Percentiles rank a stretch among this genome's conserved stretches.
These are phyloP conservation scores for Phytophthora crassamura DNA, from an alignment of 352 stramenopile genomes.

Conservation along the genomic window DNA sequence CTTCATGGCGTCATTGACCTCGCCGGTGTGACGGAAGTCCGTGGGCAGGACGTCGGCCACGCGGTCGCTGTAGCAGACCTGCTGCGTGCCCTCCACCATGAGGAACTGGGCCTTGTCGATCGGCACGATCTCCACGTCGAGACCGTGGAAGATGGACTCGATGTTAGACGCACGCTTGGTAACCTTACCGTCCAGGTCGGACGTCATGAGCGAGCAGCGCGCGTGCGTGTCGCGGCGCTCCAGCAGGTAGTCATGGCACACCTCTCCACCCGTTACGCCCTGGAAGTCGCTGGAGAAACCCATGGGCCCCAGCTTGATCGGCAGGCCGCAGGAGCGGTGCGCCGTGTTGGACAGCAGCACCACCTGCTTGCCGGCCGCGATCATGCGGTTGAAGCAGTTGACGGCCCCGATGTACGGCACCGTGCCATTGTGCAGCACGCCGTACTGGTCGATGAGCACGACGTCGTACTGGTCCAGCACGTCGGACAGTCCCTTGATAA, in stretches of 20 bases:
- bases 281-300: constrained; percentile 73
- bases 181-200: constrained; percentile 40
- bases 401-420: constrained; percentile 66
- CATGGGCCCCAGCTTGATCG: constrained; percentile 61
- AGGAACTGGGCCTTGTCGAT: constrained; percentile 57
- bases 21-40: constrained; percentile 53
- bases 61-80: constrained; percentile 58
- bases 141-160: constrained; percentile 57
- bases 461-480: constrained; percentile 80
- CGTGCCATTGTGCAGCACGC: constrained; percentile 92
- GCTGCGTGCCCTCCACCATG: constrained; percentile 62
- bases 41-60: constrained; percentile 40
- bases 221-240: constrained; percentile 30
- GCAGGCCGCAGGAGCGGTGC: constrained; percentile 58
- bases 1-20: constrained; percentile 44
- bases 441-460: constrained; percentile 93
- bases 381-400: constrained; percentile 67
- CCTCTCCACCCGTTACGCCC: constrained; percentile 64
- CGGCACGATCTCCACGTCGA: constrained; percentile 50
- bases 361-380: constrained; percentile 67
- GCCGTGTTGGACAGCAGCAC: constrained; percentile 92
- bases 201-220: constrained; percentile 53
- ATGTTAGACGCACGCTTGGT: constrained; percentile 39
- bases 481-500: constrained; percentile 42
- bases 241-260: constrained; percentile 51